Evolutionary conservation across 2,329 filamentous ascomycete species (phyloP), one percentile per base, ranked within the genome.

Genomic region (Pseudogymnoascus sp.): DNA sequence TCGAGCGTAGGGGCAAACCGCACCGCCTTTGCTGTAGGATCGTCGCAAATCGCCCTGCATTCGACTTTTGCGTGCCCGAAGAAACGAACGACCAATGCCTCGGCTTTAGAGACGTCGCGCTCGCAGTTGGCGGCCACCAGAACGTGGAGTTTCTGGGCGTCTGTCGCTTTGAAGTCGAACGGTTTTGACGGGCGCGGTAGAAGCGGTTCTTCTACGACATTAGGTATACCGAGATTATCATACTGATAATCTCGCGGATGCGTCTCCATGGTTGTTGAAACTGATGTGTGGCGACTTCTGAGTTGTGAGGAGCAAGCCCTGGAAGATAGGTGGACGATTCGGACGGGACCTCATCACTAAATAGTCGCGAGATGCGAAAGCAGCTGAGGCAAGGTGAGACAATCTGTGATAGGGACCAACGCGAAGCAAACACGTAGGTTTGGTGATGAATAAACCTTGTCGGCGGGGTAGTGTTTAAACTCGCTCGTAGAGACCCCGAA

Each of bases 51-150:
- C 61, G 84, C 84, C 63, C 82, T 78, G 33, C 82, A 84, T 66
- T 85, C 82, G 66, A 88, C 84, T 65, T 84, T 81, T 7, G 81
- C 72, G 64, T 86, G 83, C 70, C 88, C 88, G 62, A 87, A 87
- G 3, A 90, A 80, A 65, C 87, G 83, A 59, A 88, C 81, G 65
- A 87, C 84, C 61, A 90, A 80, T 17, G 85, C 79, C 71, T 87
- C 82, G 61, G 86, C 86, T 75, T 84, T 88, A 50, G 86, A 84
- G 31, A 86, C 82, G 70, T 88, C 86, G 63, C 82, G 80, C 56
- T 82, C 79, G 64, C 88, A 86, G 68, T 88, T 87, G 64, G 87
- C 82, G 64, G 85, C 85, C 37, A 90, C 79, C 35, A 90, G 82
- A 63, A 90, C 80, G 65, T 79, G 83, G 31, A 88, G 76, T 67